Evolutionary conservation across 1,284 basidiomycete species (phyloP).

Genomic region (Melanopsichium pennsylvanicum): DNA sequence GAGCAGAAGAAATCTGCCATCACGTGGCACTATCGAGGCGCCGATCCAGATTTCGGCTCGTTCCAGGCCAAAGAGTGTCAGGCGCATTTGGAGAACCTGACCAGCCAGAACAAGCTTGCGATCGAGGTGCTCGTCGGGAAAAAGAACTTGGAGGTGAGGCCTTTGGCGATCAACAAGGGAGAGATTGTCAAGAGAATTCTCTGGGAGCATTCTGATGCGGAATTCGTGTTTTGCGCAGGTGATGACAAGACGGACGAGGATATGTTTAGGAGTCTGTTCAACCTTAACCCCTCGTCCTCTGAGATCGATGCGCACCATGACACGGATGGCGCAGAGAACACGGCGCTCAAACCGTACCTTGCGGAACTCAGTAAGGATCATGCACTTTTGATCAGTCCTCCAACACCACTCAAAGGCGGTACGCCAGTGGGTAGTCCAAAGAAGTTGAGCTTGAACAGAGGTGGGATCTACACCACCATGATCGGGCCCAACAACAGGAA

Average conservation of each 20-base stretch:
- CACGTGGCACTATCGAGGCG: constrained; percentile 95
- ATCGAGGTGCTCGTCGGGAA: constrained; percentile 74
- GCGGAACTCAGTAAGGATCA: too few species aligned
- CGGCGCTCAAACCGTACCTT: too few species aligned
- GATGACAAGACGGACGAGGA: constrained; percentile 84
- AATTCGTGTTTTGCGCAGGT: constrained; percentile 95
- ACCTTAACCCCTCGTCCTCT: constrained; percentile 36
- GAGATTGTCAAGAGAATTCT: constrained; percentile 95
- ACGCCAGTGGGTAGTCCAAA: constrained; percentile 37
- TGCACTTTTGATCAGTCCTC: constrained; percentile 45
- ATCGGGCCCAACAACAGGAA: constrained; percentile 60
- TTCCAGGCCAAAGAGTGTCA: constrained; percentile 81
- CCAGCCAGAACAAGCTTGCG: constrained; percentile 59
- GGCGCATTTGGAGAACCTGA: constrained; percentile 87
- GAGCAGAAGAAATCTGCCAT: constrained; percentile 96
- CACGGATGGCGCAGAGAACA: background rate
- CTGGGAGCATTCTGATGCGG: constrained; percentile 88
- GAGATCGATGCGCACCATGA: constrained; percentile 11
- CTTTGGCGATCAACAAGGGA: constrained; percentile 94
- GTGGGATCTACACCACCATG: constrained; percentile 59
- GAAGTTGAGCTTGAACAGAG: constrained; percentile 44
- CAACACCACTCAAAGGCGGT: constrained; percentile 42
- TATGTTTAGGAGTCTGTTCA: constrained; percentile 60
- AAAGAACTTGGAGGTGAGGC: constrained; percentile 97
- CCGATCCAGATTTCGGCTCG: constrained; percentile 90